phyloP scores from a whole-genome alignment of 106 monocot genomes.

The Platanthera zijinensis region DNA sequence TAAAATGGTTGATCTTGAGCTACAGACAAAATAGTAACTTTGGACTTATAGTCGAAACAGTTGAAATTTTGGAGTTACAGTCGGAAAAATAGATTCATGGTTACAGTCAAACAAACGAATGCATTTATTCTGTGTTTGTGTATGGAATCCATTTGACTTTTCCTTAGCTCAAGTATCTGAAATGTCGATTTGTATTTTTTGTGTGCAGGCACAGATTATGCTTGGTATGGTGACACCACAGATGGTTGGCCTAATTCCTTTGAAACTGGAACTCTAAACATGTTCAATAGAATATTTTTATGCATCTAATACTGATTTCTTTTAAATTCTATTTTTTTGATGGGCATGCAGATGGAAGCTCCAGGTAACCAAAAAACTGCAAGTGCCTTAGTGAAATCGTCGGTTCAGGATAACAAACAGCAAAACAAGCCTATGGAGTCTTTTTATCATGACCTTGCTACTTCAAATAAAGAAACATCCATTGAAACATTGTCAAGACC shows the following conservation, averaged over 20 bases:
- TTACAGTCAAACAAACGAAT: background rate
- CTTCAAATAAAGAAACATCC: slow-evolving; percentile 23
- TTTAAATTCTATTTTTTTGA: background rate
- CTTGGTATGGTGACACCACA: slow-evolving; percentile 80
- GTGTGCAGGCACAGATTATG: slow-evolving; percentile 77
- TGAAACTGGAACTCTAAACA: background rate
- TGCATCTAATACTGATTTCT: background rate
- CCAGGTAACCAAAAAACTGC: slow-evolving; percentile 31
- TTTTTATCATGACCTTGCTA: slow-evolving; percentile 26
- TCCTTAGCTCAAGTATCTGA: background rate
- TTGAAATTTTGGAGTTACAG: background rate
- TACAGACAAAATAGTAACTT: background rate
- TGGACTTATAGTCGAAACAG: too few relatives aligned
- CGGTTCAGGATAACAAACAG: slow-evolving; percentile 20
- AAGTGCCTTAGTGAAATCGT: slow-evolving; percentile 11
- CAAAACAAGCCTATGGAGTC: slow-evolving; percentile 20
- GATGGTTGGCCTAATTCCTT: slow-evolving; percentile 36
- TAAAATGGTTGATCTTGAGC: background rate
- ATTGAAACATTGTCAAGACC: slow-evolving; percentile 20
- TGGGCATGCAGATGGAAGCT: slow-evolving; percentile 65
- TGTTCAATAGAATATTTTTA: background rate
- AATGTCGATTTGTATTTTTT: background rate
- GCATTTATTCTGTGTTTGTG: background rate
- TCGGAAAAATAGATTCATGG: background rate
- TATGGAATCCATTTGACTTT: background rate